Percentiles rank a stretch among this genome's conserved stretches.
phyloP scores from a whole-genome alignment of 202 grass and related monocot species.

The Zizania palustris region DNA sequence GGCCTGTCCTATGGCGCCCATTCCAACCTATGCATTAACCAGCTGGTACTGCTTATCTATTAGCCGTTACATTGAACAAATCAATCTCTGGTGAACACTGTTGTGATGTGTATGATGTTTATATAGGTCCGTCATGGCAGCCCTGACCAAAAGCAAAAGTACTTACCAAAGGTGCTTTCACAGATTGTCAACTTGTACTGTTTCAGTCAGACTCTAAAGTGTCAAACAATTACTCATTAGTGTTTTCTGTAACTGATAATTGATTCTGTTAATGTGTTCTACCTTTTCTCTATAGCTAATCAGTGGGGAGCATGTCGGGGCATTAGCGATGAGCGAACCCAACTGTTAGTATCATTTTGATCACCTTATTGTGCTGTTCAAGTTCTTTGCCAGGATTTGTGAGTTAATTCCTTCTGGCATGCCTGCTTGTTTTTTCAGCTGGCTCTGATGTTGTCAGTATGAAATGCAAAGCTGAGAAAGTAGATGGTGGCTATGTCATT shows the following conservation, averaged over 20 bases:
- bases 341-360: constrained; percentile 61
- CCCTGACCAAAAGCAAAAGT: constrained; percentile 70
- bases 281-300: constrained; percentile 74
- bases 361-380: neutral
- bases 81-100: neutral
- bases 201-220: neutral
- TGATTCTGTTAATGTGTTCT: constrained; percentile 36
- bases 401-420: neutral
- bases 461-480: constrained; percentile 95
- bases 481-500: constrained; percentile 84
- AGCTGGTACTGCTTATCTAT: constrained; percentile 55
- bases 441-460: constrained; percentile 99
- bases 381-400: constrained; percentile 13
- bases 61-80: neutral
- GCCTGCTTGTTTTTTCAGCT: constrained; percentile 52
- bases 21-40: constrained; percentile 96
- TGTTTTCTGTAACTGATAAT: constrained; percentile 6
- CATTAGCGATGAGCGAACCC: constrained; percentile 93
- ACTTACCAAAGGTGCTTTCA: constrained; percentile 70
- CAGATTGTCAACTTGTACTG: constrained; percentile 1
- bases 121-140: constrained; percentile 77
- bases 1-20: constrained; percentile 92
- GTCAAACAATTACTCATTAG: neutral
- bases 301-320: constrained; percentile 87
- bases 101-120: neutral